Evolutionary conservation across 179 eudicot genomes (phyloP).

Genomic region (Patellifolia procumbens): DNA sequence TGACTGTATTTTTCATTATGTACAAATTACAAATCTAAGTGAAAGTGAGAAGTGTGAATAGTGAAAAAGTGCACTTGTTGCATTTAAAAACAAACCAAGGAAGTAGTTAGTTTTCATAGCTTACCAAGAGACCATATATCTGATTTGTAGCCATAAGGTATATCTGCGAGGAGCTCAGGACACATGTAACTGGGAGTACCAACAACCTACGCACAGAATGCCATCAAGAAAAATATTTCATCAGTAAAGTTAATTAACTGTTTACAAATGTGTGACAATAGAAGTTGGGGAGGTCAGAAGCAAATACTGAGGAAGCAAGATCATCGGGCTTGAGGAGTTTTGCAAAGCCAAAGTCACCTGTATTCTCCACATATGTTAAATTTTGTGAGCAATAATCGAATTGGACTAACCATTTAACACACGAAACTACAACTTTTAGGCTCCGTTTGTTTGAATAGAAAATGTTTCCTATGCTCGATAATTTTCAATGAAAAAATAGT

Average conservation of each 20-base stretch:
- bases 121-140: conserved; percentile 98
- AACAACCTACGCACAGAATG: conserved; percentile 51
- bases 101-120: too few species aligned
- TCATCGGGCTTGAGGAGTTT: conserved; percentile 67
- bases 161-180: conserved; percentile 87
- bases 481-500: too few species aligned
- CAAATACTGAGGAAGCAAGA: conserved; percentile 70
- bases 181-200: conserved; percentile 92
- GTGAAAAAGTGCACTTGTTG: too few species aligned
- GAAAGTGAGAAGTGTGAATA: too few species aligned
- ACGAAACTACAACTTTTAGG: too few species aligned
- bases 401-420: background rate
- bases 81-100: too few species aligned
- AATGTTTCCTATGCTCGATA: too few species aligned
- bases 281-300: conserved; percentile 2
- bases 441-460: too few species aligned
- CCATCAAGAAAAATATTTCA: conserved; percentile 11
- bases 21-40: too few species aligned
- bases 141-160: conserved; percentile 93
- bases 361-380: conserved; percentile 22
- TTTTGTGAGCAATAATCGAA: conserved; percentile 9
- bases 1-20: too few species aligned
- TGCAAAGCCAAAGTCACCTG: conserved; percentile 94
- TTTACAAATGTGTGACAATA: background rate
- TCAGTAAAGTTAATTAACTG: conserved; percentile 10